Conservation (phyloP, 1,284 basidiomycete genomes). For the Coriolopsis trogii region DNA sequence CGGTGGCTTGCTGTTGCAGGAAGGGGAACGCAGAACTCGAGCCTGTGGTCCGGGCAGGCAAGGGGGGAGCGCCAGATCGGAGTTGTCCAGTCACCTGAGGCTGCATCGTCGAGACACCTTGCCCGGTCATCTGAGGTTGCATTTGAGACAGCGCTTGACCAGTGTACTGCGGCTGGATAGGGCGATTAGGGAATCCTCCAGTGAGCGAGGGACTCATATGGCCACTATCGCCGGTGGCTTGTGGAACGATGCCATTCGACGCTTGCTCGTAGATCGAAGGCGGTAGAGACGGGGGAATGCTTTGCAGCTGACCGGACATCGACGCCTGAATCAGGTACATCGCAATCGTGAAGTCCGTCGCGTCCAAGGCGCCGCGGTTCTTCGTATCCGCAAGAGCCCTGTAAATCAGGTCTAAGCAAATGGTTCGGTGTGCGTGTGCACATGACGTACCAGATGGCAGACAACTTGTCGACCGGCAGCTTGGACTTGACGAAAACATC, state of each 20-base stretch:
- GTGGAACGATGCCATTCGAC: slow-evolving; percentile 51
- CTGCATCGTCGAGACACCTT: slow-evolving; percentile 39
- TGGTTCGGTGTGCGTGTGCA: background rate
- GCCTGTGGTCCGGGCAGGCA: slow-evolving; percentile 42
- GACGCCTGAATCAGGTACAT: slow-evolving; percentile 95
- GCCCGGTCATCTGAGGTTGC: slow-evolving; percentile 51
- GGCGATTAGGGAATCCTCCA: slow-evolving; percentile 40
- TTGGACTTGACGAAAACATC: slow-evolving; percentile 95
- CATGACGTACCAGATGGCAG: slow-evolving; percentile 87
- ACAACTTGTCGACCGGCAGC: slow-evolving; percentile 86
- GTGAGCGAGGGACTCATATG: slow-evolving; percentile 54
- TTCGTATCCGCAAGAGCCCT: slow-evolving; percentile 97
- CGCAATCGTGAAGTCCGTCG: slow-evolving; percentile 92
- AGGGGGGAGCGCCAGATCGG: slow-evolving; percentile 49
- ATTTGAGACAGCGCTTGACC: slow-evolving; percentile 46
- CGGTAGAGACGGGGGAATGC: slow-evolving; percentile 82
- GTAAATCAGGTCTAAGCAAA: background rate
- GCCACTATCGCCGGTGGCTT: slow-evolving; percentile 62
- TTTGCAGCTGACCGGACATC: slow-evolving; percentile 82
- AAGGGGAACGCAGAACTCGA: slow-evolving; percentile 32
- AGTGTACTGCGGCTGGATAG: slow-evolving; percentile 65
- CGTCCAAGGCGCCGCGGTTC: slow-evolving; percentile 87
- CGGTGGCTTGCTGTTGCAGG: slow-evolving; percentile 25
- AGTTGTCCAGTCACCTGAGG: slow-evolving; percentile 51
- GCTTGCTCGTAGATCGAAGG: slow-evolving; percentile 91